phyloP scores from a whole-genome alignment of 1,284 basidiomycete species.

The Pseudozyma tsukubaensis region DNA sequence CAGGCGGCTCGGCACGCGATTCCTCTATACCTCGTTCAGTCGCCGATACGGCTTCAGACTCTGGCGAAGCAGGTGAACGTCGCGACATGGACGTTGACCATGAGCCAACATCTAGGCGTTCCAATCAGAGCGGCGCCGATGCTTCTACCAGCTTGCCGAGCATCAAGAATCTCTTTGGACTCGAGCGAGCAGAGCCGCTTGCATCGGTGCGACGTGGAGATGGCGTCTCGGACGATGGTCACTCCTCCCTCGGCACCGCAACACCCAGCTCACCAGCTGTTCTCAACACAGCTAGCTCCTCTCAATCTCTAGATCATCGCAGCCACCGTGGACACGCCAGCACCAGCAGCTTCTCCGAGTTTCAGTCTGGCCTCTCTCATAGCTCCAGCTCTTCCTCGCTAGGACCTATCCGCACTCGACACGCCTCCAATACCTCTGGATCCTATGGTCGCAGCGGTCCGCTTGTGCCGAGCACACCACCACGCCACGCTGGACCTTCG shows the following conservation, averaged over 20 bases:
- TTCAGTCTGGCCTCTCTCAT: conserved; percentile 36
- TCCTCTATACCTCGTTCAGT: conserved; percentile 33
- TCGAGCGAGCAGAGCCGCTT: conserved; percentile 40
- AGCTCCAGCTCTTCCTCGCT: conserved; percentile 47
- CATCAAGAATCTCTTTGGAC: conserved; percentile 49
- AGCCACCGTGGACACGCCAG: conserved; percentile 39
- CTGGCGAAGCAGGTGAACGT: conserved; percentile 15
- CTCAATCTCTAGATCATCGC: conserved; percentile 28
- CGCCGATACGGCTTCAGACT: conserved; percentile 25
- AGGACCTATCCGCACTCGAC: conserved; percentile 41
- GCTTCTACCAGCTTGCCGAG: conserved; percentile 42
- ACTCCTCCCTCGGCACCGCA: conserved; percentile 22
- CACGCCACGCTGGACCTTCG: conserved; percentile 30
- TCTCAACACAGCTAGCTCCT: conserved; percentile 12
- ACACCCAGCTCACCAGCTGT: conserved; percentile 35
- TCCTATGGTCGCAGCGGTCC: conserved; percentile 34
- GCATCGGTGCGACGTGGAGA: conserved; percentile 35
- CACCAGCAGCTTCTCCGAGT: conserved; percentile 48
- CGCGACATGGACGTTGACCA: conserved; percentile 45
- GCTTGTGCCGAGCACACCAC: conserved; percentile 40
- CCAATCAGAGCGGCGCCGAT: conserved; percentile 11
- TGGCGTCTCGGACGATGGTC: conserved; percentile 27
- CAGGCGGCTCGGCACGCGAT: conserved; percentile 17
- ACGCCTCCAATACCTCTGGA: conserved; percentile 36
- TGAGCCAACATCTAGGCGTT: conserved; percentile 24